These are phyloP conservation scores for Globisporangium perplexum DNA, from an alignment of 352 stramenopile genomes.

Conservation along the genomic window DNA sequence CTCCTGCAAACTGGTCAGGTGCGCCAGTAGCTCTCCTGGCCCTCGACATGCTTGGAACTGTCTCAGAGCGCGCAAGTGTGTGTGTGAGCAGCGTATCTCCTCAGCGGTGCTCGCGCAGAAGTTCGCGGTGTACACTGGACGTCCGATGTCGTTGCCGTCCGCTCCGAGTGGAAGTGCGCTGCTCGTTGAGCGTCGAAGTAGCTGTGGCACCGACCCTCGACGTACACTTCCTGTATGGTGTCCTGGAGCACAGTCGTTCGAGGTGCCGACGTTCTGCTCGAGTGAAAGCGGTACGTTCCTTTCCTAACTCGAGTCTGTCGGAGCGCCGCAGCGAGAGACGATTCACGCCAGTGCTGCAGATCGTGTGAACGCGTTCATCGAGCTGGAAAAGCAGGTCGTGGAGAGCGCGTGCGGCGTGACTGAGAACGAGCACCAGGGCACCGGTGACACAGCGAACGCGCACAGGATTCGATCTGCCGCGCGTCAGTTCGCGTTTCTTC, in stretches of 20 bases:
- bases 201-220: background rate
- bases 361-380: constrained; percentile 24
- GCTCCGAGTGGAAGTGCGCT: background rate
- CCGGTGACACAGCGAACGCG: background rate
- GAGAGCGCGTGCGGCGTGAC: constrained; percentile 16
- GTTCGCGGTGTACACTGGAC: constrained; percentile 3
- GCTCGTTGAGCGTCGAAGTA: background rate
- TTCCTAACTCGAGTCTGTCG: background rate
- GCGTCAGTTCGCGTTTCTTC: constrained; percentile 2
- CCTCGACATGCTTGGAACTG: no score
- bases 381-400: constrained; percentile 34
- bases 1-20: constrained; percentile 13
- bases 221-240: background rate
- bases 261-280: background rate
- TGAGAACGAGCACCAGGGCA: constrained; percentile 4
- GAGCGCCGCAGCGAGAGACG: background rate
- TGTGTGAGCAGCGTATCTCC: constrained; percentile 6
- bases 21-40: background rate
- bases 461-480: background rate
- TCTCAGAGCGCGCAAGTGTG: background rate
- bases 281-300: constrained; percentile 1
- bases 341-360: constrained; percentile 10
- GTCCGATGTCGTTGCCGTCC: background rate
- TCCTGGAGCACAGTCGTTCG: constrained; percentile 6
- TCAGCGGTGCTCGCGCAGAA: constrained; percentile 1